Base-by-base conservation (phyloP, 352 stramenopile species). In the Phytopythium helicoides region DNA sequence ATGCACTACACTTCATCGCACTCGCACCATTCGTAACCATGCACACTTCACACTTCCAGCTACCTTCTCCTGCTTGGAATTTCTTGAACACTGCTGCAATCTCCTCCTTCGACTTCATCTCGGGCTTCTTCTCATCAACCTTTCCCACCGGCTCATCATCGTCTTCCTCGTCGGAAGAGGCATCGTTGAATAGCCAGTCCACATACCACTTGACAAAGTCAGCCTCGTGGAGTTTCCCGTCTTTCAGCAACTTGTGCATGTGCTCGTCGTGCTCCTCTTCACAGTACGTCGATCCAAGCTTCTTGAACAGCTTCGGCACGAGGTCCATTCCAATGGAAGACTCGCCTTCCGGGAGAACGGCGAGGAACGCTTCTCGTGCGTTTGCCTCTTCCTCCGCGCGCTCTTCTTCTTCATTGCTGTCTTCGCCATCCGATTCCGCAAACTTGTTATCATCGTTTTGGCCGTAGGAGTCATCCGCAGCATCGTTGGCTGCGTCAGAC, bases 361-460 rank as follows among this genome's bases (percentile, higher is more conserved):
- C 57, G 19, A 54, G 62, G 50, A 87, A 90, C 6, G 66, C 69
- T 14, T 37, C 21, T 47, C 60, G 56, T 15, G 74, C 79, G 7
- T 64, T 79, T 0, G 76, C 66, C 61, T 81, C 70, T 66, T 87
- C 80, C 69, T 90, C 74, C 50, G 61, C 62, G 6, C 80, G 80
- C 33, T 82, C 74, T 56, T 78, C 79, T 53, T 89, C 79, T 9
- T 87, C 74, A 23, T 87, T 74, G 26, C 56, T 71, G n/a, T 76
- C 76, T 19, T 87, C 79, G 14, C 49, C 66, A 22, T 87, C 79
- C 9, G 49, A 60, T 22, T 84, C 67, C 0, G 68, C 69, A 25
- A 90, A 88, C 36, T 69, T 62, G 48, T 90, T 90, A 15, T 85
- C 64, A 31, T 79, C 76, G 38, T 83, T 83, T 41, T 87, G 73